These are phyloP conservation scores for Phoenix roebelenii DNA, from an alignment of 176 grass and related monocot species.

Conservation along the genomic window DNA sequence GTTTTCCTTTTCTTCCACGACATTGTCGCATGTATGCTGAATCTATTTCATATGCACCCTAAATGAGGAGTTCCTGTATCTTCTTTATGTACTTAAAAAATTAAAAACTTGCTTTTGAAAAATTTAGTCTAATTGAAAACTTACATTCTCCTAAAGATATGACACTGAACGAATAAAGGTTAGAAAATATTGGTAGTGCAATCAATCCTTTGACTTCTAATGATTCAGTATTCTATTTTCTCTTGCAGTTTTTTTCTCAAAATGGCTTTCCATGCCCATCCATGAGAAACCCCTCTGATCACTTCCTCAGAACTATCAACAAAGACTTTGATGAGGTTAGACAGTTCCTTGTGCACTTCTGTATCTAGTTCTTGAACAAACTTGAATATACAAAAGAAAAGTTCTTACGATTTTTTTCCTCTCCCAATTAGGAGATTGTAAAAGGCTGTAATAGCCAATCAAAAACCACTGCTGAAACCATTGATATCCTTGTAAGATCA, in stretches of 20 bases:
- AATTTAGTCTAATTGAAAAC: too few relatives aligned
- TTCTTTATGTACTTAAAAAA: conserved; percentile 1
- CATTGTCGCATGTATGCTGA: too few relatives aligned
- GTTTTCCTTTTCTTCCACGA: too few relatives aligned
- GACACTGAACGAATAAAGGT: too few relatives aligned
- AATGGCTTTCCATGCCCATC: conserved; percentile 39
- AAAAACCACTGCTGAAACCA: conserved; percentile 34
- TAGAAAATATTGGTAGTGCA: too few relatives aligned
- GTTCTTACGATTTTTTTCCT: neutral
- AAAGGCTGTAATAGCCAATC: conserved; percentile 11
- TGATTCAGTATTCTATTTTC: neutral
- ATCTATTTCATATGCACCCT: too few relatives aligned
- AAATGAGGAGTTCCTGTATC: too few relatives aligned
- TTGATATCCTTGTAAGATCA: conserved; percentile 21
- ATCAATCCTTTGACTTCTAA: too few relatives aligned
- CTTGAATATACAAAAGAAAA: neutral
- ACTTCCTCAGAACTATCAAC: conserved; percentile 35
- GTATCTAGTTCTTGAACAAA: too few relatives aligned
- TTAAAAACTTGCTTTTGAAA: too few relatives aligned
- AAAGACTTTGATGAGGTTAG: conserved; percentile 44
- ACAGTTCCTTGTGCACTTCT: too few relatives aligned
- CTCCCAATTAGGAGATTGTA: conserved; percentile 11
- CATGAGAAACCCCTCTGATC: conserved; percentile 34
- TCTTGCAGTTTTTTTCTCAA: conserved; percentile 26
- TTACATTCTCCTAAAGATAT: too few relatives aligned